Conservation (phyloP, 1,139 yeast species). For the Geotrichum fermentans region DNA sequence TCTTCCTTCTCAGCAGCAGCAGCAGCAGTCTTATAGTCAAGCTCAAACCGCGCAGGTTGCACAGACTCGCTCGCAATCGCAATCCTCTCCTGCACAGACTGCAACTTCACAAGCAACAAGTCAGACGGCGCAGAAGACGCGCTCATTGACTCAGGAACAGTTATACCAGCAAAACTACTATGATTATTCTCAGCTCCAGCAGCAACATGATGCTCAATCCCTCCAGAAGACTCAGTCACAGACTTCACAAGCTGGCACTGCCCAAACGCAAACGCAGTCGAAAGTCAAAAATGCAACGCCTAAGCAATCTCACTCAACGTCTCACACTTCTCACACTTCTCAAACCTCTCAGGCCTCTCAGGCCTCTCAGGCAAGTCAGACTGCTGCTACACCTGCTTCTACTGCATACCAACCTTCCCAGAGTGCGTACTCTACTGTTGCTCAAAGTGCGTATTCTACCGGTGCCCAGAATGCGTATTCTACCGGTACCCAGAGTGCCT, state of each 20-base stretch:
- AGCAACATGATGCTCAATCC: no score
- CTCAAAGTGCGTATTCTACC: no score
- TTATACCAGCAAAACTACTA: background rate
- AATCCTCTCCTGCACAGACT: no score
- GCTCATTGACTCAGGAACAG: background rate
- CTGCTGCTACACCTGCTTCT: no score
- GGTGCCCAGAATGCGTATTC: no score
- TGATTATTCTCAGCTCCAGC: slow-evolving; percentile 10
- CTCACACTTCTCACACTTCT: background rate
- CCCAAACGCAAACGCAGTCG: background rate
- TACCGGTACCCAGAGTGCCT: background rate
- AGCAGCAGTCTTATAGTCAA: background rate
- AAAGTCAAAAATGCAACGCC: background rate
- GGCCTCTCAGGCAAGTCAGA: background rate
- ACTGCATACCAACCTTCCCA: no score
- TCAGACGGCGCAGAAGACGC: background rate
- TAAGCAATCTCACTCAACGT: background rate
- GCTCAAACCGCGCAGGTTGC: no score
- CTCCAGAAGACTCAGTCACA: slow-evolving; percentile 3
- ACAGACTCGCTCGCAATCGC: no score
- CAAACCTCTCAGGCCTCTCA: background rate
- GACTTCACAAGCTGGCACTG: background rate
- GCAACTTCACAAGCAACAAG: background rate
- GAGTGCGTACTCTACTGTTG: no score
- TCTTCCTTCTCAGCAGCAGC: slow-evolving; percentile 11